Evolutionary conservation across 495 filamentous ascomycete species (phyloP), one percentile per base, ranked within the genome.

Genomic region (Penicillium psychrofluorescens): DNA sequence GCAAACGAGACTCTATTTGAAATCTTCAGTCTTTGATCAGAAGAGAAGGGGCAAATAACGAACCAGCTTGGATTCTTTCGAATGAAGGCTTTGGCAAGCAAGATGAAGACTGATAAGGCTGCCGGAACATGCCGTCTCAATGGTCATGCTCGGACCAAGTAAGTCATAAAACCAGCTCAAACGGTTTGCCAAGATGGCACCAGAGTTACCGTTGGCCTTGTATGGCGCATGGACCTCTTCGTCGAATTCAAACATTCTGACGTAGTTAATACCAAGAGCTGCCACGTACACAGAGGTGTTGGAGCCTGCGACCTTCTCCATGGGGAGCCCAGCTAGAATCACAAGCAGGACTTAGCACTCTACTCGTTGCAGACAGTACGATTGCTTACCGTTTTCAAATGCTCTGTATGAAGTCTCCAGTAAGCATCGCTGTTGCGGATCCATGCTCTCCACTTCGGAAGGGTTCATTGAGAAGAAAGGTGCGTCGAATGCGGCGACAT

Each of bases 321-420:
- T 32, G 3, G 60, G 48, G 10, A 66, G 49, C 15, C 64, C 65
- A 10, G 61, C 63, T 16, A 16, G 16, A 16, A 16, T 16, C 16
- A 16, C 16, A 16, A 16, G 16, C 16, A 16, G 16, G 4, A 16
- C 16, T 16, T 16, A 16, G 16, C 16, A 16, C 16, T 16, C 16
- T 16, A 16, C 16, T 16, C 16, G 16, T 4, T 16, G 16, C 16
- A 16, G 4, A 1, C 16, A 16, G 16, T 16, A 16, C 1, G 16
- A 12, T 16, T 16, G 16, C 44, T 15, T 48, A 55, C 53, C 54
- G 41, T 56, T 62, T 16, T 86, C 80, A 11, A 85, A 57, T 0
- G 71, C 73, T 45, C 84, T 77, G 37, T 81, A 86, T 11, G 73
- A 64, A 2, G 69, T 57, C 51, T 85, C 82, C 7, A 86, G 65